phyloP scores from a whole-genome alignment of 495 filamentous ascomycete species.

The Hypoxylon lienhwacheense region DNA sequence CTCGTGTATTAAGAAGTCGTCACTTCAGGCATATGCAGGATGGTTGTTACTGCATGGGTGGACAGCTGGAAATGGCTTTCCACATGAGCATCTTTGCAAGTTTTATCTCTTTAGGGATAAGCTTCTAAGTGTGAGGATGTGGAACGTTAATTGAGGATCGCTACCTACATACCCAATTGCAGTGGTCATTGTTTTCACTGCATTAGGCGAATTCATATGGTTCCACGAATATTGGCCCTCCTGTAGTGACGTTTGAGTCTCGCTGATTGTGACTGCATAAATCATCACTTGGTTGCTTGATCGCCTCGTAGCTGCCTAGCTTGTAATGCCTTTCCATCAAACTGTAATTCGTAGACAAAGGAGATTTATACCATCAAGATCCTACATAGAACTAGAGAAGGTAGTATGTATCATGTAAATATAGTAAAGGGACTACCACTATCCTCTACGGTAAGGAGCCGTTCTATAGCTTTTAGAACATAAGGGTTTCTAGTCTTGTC shows the following conservation, averaged over 20 bases:
- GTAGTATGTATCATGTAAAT: too few relatives aligned
- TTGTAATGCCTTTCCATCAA: neutral
- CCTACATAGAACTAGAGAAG: too few relatives aligned
- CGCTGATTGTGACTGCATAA: conserved; percentile 5
- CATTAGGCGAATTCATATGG: conserved; percentile 59
- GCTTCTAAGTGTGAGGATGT: conserved; percentile 55
- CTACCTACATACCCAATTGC: conserved; percentile 56
- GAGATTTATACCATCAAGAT: too few relatives aligned
- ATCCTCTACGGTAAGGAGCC: too few relatives aligned
- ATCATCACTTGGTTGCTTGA: neutral
- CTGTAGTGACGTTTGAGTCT: too few relatives aligned
- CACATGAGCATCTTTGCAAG: conserved; percentile 41
- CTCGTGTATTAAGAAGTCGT: conserved; percentile 42
- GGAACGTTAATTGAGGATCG: conserved; percentile 59
- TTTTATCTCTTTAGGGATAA: conserved; percentile 27
- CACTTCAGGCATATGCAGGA: conserved; percentile 41
- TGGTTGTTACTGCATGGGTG: conserved; percentile 55
- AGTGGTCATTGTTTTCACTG: conserved; percentile 49
- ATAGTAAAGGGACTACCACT: too few relatives aligned
- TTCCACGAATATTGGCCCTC: conserved; percentile 41
- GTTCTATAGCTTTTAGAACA: too few relatives aligned
- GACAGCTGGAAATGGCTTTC: conserved; percentile 57
- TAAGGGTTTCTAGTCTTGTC: too few relatives aligned
- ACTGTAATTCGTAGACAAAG: too few relatives aligned
- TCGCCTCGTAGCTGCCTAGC: neutral